A percentile compares a stretch with the other conserved stretches of the same genome.
phyloP scores from a whole-genome alignment of 768 basidiomycete species.

The Suillus alpinus region DNA sequence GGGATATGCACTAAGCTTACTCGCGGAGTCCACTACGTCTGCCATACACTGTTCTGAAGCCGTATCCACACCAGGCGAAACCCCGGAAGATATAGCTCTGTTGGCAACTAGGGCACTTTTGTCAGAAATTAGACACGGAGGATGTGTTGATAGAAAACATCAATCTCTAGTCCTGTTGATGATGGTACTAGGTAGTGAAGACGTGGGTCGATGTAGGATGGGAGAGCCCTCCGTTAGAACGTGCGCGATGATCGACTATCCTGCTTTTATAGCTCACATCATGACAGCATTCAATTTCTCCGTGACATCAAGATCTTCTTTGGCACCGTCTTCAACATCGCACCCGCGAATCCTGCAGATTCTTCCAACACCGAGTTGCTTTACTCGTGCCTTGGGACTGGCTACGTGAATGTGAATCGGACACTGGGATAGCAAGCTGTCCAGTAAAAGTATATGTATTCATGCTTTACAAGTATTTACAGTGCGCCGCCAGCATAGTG shows the following conservation, averaged over 20 bases:
- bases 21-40: conserved; percentile 91
- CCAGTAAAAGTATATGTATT: conserved; percentile 1
- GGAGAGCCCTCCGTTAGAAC: conserved; percentile 79
- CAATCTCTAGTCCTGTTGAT: conserved; percentile 82
- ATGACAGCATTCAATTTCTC: conserved; percentile 81
- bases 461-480: background rate
- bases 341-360: conserved; percentile 53
- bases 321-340: conserved; percentile 91
- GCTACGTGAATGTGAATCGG: conserved; percentile 87
- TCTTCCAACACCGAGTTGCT: conserved; percentile 57
- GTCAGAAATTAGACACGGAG: conserved; percentile 74
- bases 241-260: conserved; percentile 39
- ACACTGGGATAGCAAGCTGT: conserved; percentile 50
- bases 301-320: conserved; percentile 81
- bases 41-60: conserved; percentile 87
- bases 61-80: conserved; percentile 74
- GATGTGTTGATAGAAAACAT: conserved; percentile 89
- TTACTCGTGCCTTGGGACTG: conserved; percentile 90
- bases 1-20: conserved; percentile 87
- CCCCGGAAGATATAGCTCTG: conserved; percentile 91
- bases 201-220: conserved; percentile 89
- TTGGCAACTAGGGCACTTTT: conserved; percentile 77
- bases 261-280: conserved; percentile 4
- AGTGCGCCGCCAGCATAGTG: no score
- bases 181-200: conserved; percentile 97